Evolutionary conservation across 352 stramenopile species (phyloP), one percentile per base, ranked within the genome.

Genomic region (Globisporangium apiculatum): DNA sequence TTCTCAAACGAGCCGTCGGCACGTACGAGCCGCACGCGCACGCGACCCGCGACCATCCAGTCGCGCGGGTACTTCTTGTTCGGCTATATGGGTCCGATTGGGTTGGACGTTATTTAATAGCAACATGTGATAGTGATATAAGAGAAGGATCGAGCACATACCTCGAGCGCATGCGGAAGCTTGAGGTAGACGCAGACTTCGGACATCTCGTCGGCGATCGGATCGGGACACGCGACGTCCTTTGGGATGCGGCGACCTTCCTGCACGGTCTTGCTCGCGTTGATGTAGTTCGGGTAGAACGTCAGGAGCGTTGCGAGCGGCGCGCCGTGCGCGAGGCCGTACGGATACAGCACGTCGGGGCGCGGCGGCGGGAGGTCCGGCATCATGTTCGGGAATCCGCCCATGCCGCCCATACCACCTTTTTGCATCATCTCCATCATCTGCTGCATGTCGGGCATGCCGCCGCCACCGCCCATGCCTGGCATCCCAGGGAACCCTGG

Each of bases 241-340:
- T 89, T 90, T 38, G 67, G 48, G 53, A 94, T 84, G 45, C 83
- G 83, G 15, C 86, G 83, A 1, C 86, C 86, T 53, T 92, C 65
- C 57, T 88, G 72, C 60, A 91, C 73, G n/a, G 83, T 93, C 71
- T 94, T 94, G 49, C 71, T 77, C 51, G 67, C 64, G 65, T 95
- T 82, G 60, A 95, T 87, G 72, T 94, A 94, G 68, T 90, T 89
- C 1, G 86, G 86, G 67, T 92, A 95, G 58, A 95, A 88, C 43
- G 77, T 91, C 55, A 75, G 79, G 54, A 89, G 88, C 12, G 46
- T 68, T 38, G 83, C 72, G 3, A 83, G 78, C 14, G 72, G 68
- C 37, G 67, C 69, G 42, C 74, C 80, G 55, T 90, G 71, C 1
- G 76, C 65, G 43, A 92, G 62, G 4, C 79, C 79, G 51, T 87